Evolutionary conservation across 345 rosid genomes (phyloP), one percentile per base, ranked within the genome.

Genomic region (Acer campestre): DNA sequence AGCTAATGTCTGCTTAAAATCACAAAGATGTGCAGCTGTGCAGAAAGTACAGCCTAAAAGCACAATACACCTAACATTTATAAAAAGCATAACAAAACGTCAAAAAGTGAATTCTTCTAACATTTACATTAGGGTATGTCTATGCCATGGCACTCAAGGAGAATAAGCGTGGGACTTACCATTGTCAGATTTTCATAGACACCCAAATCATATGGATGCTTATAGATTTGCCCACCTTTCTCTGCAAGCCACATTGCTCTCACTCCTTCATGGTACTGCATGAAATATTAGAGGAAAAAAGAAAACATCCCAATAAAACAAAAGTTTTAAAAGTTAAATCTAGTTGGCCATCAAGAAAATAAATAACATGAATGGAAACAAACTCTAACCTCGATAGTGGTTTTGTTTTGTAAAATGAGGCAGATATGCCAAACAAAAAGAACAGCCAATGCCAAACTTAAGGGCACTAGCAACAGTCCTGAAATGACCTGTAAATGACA

Each of bases 161-260:
- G 27, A 40, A 62, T 48, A 64, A 71, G 62, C 18, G 31, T 38
- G 56, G 70, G 27, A 61, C 77, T 88, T 84, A 94, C 98, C 71
- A 77, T 80, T 70, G 88, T 89, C 58, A 94, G 84, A 88, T 94
- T 94, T 59, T 87, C 97, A 71, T 67, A 91, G 73, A 85, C 78
- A 75, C 96, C 91, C 7, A 92, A 82, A 85, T 92, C 90, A 79
- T 94, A 94, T 80, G 97, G 98, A 88, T 94, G 96, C 86, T 86
- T 90, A 77, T 92, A 92, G 69, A 90, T 83, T 68, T 86, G 78
- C 64, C 96, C 98, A 74, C 93, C 96, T 87, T 91, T 94, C 89
- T 90, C 94, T 77, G 98, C 97, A 79, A 92, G 90, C 97, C 94
- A 92, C 94, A 87, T 86, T 67, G 96, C 96, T 88, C 97, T 89